phyloP scores from a whole-genome alignment of 139 green algal genomes.

The Pseudopediastrum boryanum region DNA sequence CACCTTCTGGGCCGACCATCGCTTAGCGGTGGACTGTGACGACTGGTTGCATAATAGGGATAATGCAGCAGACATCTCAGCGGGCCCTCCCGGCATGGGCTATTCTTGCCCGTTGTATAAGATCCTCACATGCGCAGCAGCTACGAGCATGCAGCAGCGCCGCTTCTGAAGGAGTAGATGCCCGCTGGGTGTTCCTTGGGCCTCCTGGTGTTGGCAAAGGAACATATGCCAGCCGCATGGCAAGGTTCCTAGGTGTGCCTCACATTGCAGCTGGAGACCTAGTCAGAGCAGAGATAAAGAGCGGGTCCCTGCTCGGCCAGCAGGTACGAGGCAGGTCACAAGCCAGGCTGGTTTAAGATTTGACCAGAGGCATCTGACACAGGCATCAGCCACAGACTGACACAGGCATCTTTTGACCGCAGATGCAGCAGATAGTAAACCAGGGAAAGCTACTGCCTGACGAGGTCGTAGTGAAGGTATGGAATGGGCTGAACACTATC shows the following conservation, averaged over 20 bases:
- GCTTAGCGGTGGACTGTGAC: too few species aligned
- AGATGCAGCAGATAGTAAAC: constrained; percentile 77
- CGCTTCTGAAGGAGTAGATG: neutral
- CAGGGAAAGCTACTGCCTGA: constrained; percentile 89
- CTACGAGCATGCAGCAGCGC: constrained; percentile 13
- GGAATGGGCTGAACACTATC: too few species aligned
- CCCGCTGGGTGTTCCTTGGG: constrained; percentile 70
- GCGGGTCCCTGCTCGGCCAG: constrained; percentile 62
- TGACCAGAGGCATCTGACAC: neutral
- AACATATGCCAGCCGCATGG: constrained; percentile 89
- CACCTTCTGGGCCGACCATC: too few species aligned
- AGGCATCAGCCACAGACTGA: neutral
- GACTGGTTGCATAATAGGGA: too few species aligned
- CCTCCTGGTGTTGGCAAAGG: constrained; percentile 95
- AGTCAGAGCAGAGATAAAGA: constrained; percentile 87
- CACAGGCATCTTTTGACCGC: neutral
- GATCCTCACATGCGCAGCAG: neutral
- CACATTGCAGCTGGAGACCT: constrained; percentile 97
- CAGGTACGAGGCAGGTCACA: constrained; percentile 50
- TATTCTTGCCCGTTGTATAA: too few species aligned
- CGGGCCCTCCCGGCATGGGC: too few species aligned
- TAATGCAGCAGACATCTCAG: too few species aligned
- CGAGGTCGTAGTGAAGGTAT: constrained; percentile 77
- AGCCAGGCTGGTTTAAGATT: neutral
- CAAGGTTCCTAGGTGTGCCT: constrained; percentile 75